These are phyloP conservation scores for Holtermannia corniformis DNA, from an alignment of 768 basidiomycete species.

Conservation along the genomic window DNA sequence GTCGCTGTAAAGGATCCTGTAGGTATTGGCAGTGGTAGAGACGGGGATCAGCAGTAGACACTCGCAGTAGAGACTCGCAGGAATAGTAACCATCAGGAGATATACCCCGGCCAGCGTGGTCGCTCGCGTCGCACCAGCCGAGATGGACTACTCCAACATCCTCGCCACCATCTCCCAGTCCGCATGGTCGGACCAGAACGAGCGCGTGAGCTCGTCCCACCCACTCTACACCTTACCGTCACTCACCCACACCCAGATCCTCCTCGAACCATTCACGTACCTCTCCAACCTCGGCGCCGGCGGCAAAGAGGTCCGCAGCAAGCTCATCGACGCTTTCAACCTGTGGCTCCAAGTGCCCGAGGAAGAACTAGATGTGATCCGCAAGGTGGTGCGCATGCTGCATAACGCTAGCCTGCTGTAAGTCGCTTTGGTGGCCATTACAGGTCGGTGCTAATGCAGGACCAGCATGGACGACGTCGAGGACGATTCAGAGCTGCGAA, in stretches of 20 bases:
- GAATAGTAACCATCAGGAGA: no score
- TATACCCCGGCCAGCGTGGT: no score
- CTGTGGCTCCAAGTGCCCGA: conserved; percentile 74
- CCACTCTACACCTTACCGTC: not conserved
- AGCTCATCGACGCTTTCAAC: conserved; percentile 89
- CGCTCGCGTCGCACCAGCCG: no score
- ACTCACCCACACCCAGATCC: conserved; percentile 38
- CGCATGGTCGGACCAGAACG: conserved; percentile 16
- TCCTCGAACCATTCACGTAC: conserved; percentile 84
- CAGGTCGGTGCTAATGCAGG: not conserved
- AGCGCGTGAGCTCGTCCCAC: conserved; percentile 5
- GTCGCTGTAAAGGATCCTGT: no score
- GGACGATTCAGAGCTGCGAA: conserved; percentile 73
- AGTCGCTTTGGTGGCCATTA: conserved; percentile 19
- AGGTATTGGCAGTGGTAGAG: no score
- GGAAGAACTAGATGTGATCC: conserved; percentile 61
- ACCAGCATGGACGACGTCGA: conserved; percentile 86
- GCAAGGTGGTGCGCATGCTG: conserved; percentile 79
- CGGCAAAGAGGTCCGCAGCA: conserved; percentile 83
- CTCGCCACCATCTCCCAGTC: conserved; percentile 10
- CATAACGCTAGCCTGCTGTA: conserved; percentile 90
- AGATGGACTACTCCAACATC: conserved; percentile 34
- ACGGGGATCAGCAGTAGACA: no score
- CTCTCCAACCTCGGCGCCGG: conserved; percentile 57
- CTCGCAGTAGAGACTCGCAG: no score